phyloP scores from a whole-genome alignment of 306 rosid species.

The Canavalia gladiata region DNA sequence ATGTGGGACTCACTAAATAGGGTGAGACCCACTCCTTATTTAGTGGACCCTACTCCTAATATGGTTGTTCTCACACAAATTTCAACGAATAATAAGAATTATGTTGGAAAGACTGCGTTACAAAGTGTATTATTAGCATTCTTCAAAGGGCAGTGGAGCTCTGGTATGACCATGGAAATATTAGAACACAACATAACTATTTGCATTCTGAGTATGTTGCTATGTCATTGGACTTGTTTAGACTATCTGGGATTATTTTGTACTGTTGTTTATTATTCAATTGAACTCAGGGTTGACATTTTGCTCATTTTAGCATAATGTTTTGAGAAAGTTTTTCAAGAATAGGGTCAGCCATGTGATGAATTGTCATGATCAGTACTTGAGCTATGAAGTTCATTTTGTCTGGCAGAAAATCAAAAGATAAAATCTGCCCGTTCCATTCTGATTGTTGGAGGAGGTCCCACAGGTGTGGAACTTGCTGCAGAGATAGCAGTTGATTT shows the following conservation, averaged over 20 bases:
- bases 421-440: conserved; percentile 72
- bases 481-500: conserved; percentile 84
- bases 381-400: conserved; percentile 42
- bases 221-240: conserved; percentile 10
- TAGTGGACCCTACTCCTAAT: too few relatives aligned
- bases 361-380: conserved; percentile 17
- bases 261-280: conserved; percentile 17
- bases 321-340: conserved; percentile 21
- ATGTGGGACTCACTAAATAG: too few relatives aligned
- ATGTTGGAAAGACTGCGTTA: too few relatives aligned
- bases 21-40: too few relatives aligned
- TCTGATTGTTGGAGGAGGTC: conserved; percentile 93
- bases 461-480: conserved; percentile 88
- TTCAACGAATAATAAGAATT: too few relatives aligned
- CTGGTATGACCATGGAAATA: conserved; percentile 16
- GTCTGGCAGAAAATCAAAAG: conserved; percentile 66
- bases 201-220: not conserved
- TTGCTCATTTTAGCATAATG: conserved; percentile 29
- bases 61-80: too few relatives aligned
- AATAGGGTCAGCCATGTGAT: conserved; percentile 27
- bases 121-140: not conserved
- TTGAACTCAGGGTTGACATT: conserved; percentile 24
- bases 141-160: conserved; percentile 2
- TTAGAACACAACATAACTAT: conserved; percentile 7
- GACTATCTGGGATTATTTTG: conserved; percentile 30